A percentile compares a stretch with the other conserved stretches of the same genome.
These are phyloP conservation scores for Rhizopogon vulgaris DNA, from an alignment of 768 basidiomycete genomes.

Conservation along the genomic window DNA sequence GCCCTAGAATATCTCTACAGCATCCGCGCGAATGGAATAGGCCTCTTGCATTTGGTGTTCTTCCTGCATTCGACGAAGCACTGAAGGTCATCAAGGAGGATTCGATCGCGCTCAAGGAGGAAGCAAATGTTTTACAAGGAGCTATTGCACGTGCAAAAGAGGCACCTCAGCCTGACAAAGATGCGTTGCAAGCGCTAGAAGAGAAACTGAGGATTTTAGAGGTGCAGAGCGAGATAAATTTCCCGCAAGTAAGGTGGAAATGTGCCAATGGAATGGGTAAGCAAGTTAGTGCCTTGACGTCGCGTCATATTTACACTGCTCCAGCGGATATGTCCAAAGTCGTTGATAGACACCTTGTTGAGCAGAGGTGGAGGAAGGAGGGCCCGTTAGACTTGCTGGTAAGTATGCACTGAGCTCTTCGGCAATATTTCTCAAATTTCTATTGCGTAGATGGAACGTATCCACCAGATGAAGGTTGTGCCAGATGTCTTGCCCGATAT, in stretches of 20 bases:
- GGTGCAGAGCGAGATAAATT: conserved; percentile 75
- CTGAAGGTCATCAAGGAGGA: conserved; percentile 64
- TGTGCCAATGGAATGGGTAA: conserved; percentile 74
- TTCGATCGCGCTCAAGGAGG: conserved; percentile 38
- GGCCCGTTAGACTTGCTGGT: conserved; percentile 83
- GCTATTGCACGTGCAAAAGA: conserved; percentile 14
- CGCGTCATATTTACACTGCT: neutral
- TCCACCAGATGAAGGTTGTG: conserved; percentile 86
- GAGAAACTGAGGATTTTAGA: conserved; percentile 56
- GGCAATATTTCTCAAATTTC: neutral
- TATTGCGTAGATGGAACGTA: conserved; percentile 73
- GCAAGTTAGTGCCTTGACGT: conserved; percentile 21
- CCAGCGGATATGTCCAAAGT: conserved; percentile 63
- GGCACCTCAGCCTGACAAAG: conserved; percentile 25
- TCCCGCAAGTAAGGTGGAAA: conserved; percentile 78
- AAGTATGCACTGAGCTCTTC: neutral
- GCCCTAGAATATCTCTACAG: conserved; percentile 47
- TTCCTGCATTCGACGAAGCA: conserved; percentile 84
- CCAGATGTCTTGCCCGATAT: conserved; percentile 78
- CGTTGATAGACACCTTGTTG: conserved; percentile 73
- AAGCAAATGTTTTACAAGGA: conserved; percentile 16
- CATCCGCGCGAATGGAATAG: conserved; percentile 58
- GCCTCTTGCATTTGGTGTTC: conserved; percentile 52
- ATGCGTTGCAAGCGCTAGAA: conserved; percentile 37
- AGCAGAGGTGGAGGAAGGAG: conserved; percentile 80